Evolutionary conservation across 2,329 filamentous ascomycete genomes (phyloP).

Genomic region (Aureobasidium subglaciale): DNA sequence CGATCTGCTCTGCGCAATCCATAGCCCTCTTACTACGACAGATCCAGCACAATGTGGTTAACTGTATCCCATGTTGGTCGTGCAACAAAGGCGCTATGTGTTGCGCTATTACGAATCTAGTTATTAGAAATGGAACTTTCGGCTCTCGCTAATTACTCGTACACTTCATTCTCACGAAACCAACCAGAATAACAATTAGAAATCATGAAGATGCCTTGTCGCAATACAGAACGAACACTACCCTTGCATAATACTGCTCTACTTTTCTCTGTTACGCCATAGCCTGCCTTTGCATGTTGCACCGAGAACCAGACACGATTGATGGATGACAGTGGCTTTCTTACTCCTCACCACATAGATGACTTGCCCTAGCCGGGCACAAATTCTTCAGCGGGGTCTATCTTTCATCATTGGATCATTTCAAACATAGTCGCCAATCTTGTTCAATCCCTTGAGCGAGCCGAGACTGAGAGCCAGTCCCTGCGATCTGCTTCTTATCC

Average conservation of each 20-base stretch:
- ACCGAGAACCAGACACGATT: neutral
- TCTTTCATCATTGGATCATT: conserved; percentile 1
- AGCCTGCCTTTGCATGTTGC: neutral
- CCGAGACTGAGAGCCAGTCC: conserved; percentile 89
- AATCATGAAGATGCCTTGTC: too few relatives aligned
- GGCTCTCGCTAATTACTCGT: too few relatives aligned
- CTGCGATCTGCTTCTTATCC: conserved; percentile 95
- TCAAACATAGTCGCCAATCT: conserved; percentile 38
- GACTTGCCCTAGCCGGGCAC: too few relatives aligned
- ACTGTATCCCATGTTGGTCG: too few relatives aligned
- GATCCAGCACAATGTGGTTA: too few relatives aligned
- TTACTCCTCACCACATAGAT: neutral
- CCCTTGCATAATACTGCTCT: neutral
- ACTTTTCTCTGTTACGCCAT: conserved; percentile 11
- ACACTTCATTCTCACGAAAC: too few relatives aligned
- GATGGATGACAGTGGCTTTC: neutral
- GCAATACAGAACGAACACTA: neutral
- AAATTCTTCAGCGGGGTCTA: neutral
- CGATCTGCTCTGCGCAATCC: too few relatives aligned
- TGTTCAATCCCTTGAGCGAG: conserved; percentile 89
- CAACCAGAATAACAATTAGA: too few relatives aligned
- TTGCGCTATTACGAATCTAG: too few relatives aligned
- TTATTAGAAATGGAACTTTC: too few relatives aligned
- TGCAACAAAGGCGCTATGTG: too few relatives aligned
- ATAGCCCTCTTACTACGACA: too few relatives aligned